phyloP scores from a whole-genome alignment of 2,329 filamentous ascomycete species.

The Decorospora gaudefroyi region DNA sequence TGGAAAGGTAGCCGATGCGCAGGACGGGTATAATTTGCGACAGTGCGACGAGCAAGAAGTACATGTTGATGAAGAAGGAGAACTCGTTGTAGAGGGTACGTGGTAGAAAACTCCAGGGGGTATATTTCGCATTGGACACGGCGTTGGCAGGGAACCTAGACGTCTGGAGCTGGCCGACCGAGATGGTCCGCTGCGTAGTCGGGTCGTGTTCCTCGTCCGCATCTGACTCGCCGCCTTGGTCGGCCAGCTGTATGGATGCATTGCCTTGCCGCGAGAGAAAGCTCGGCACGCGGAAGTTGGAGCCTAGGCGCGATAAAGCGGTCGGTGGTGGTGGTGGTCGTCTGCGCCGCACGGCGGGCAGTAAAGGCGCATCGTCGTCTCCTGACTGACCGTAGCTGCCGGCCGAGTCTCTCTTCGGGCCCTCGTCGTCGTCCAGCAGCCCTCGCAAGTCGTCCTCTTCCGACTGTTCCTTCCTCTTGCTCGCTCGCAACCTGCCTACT shows the following conservation, averaged over 20 bases:
- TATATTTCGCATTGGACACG: slow-evolving; percentile 97
- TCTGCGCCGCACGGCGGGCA: slow-evolving; percentile 54
- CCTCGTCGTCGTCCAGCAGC: slow-evolving; percentile 67
- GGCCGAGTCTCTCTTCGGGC: slow-evolving; percentile 60
- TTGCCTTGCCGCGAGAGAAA: slow-evolving; percentile 57
- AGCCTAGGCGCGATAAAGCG: slow-evolving; percentile 54
- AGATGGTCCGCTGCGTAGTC: slow-evolving; percentile 72
- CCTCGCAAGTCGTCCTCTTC: slow-evolving; percentile 69
- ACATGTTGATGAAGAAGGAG: slow-evolving; percentile 99
- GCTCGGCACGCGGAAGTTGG: slow-evolving; percentile 66
- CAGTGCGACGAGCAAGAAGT: slow-evolving; percentile 91
- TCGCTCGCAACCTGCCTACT: slow-evolving; percentile 53
- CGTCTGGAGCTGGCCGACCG: slow-evolving; percentile 73
- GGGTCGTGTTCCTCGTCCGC: slow-evolving; percentile 58
- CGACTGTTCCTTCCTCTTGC: slow-evolving; percentile 51
- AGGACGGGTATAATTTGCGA: slow-evolving; percentile 90
- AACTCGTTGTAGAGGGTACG: slow-evolving; percentile 98
- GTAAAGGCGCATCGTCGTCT: slow-evolving; percentile 75
- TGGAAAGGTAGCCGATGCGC: slow-evolving; percentile 90
- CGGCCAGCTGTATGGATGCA: slow-evolving; percentile 33
- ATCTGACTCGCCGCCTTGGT: slow-evolving; percentile 47
- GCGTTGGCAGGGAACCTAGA: slow-evolving; percentile 85
- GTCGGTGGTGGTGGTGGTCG: slow-evolving; percentile 34
- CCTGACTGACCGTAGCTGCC: slow-evolving; percentile 60
- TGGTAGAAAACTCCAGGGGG: slow-evolving; percentile 89